Evolutionary conservation across 2,329 filamentous ascomycete species (phyloP), one percentile per base, ranked within the genome.

Genomic region (Fusarium aywerte): DNA sequence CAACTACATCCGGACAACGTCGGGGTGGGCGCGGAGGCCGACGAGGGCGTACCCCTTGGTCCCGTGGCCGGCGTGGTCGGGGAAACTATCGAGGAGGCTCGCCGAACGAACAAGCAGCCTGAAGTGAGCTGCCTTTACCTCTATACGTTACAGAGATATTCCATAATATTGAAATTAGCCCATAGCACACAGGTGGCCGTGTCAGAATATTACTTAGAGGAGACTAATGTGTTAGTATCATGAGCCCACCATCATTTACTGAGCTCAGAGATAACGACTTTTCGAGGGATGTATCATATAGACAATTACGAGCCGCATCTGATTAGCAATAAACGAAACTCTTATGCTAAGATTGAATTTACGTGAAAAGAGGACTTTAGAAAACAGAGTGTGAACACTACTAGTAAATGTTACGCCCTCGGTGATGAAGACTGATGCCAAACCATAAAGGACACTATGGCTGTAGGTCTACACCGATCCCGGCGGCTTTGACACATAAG

Each of bases 1-100:
- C 60, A 4, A 20, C n/a, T 10, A 16, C 27, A n/a, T 49, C 62
- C 2, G 40, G 43, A 16, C 63, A 53, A 43, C 64, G 58, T 21
- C 65, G 70, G 16, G 58, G 51, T 7, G 50, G 48, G 42, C 72
- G 75, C 32, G 71, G 69, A 11, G 65, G 68, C 13, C 73, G 72
- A 39, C 74, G 75, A 33, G 71, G 73, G 40, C 70, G 70, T 60
- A 45, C 59, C 16, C 57, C 59, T n/a, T 72, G 74, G 64, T 56
- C 62, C 33, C 74, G 74, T 29, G 73, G 73, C 23, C 74, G 73
- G 42, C 70, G 74, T n/a, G 67, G 68, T 23, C 72, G 74, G 49
- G 69, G 67, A 47, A 49, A 36, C 25, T 50, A 52, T 52, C 67
- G 69, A 20, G 51, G 58, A 42, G 48, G 50, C 15, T 31, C 48